Base-by-base conservation (phyloP, 305 asterid species). In the Nicotiana rustica region DNA sequence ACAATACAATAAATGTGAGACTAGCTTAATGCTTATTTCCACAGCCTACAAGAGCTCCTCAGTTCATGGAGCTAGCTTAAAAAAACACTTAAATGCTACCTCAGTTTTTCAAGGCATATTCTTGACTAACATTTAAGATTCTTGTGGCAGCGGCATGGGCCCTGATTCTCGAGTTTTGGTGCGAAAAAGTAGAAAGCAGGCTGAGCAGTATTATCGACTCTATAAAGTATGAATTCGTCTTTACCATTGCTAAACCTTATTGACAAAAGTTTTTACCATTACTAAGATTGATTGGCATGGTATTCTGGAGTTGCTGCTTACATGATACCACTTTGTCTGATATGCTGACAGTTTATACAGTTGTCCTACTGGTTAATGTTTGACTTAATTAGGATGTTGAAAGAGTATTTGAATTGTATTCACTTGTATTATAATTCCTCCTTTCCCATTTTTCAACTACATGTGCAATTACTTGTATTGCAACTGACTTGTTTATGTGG, bases 141-240 rank as follows among this genome's bases (percentile, higher is more conserved):
- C 77, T 61, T 79, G 70, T 61, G 88, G 91, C 97, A 96, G 99
- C 81, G 99, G 99, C 78, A 96, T 96, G 99, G 99, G 99, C 33
- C 99, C 99, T 83, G 99, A 96, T 91, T 94, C 97, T 84, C 94
- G 99, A 78, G 99, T 96, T 87, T 90, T 96, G 91, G 97, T 96
- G 78, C 92, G 98, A 38, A 94, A 94, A 92, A 96, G 99, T 85
- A 93, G 98, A 88, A 96, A 96, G 87, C 99, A 96, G 85, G 98
- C 99, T 19, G 99, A 96, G 88, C 97, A 93, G 84, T 96, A 96
- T 85, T 92, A 90, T 69, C 91, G 98, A 57, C 92, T 96, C 36
- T 96, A 96, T 80, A 96, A 96, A 86, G 99, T 96, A 96, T 41
- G 82, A 41, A 13, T 44, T 44, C 13, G 10, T 55, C 12, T 70